Evolutionary conservation across 768 basidiomycete species (phyloP), one percentile per base, ranked within the genome.

Genomic region (Suillus fuscotomentosus): DNA sequence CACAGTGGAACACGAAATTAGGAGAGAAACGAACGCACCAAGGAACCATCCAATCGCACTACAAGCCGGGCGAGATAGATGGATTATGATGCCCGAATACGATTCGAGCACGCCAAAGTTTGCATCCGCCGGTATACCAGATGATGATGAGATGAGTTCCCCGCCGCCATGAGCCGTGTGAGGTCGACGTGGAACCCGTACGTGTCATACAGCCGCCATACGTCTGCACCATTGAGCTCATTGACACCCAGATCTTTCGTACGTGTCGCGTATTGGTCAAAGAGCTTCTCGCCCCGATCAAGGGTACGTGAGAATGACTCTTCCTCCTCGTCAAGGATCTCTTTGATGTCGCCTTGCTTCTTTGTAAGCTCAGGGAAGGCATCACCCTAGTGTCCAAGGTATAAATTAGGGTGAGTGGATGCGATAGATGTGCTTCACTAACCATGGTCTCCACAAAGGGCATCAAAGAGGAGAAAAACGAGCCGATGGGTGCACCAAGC

Each of bases 181-280:
- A 99, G 80, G 73, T 99, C 97, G 48, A 94, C 95, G 0, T 97
- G 97, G 81, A 99, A 99, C 59, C 97, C 97, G 73, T 92, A 99
- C 1, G 97, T 99, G 74, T 99, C 97, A 74, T 99, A 99, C 60
- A 99, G 78, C 34, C 93, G 86, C 97, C 97, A 99, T 42, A 98
- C 94, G 71, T 99, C 97, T 69, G 89, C 91, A 31, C 97, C 97
- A 65, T 81, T 87, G 38, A 99, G 86, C 68, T 88, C 85, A 45
- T 80, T 88, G 5, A 78, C 70, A 9, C 88, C 89, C 56, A 83
- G 79, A 61, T 88, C 83, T 67, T 82, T 82, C 10, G 96, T 88
- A 39, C 84, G 82, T 34, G 80, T 72, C 24, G 91, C 92, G 75
- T 94, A 97, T 69, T 92, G 87, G 62, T 96, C 94, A 75, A 99